phyloP scores from a whole-genome alignment of 2,329 filamentous ascomycete genomes.

The Neonectria punicea region DNA sequence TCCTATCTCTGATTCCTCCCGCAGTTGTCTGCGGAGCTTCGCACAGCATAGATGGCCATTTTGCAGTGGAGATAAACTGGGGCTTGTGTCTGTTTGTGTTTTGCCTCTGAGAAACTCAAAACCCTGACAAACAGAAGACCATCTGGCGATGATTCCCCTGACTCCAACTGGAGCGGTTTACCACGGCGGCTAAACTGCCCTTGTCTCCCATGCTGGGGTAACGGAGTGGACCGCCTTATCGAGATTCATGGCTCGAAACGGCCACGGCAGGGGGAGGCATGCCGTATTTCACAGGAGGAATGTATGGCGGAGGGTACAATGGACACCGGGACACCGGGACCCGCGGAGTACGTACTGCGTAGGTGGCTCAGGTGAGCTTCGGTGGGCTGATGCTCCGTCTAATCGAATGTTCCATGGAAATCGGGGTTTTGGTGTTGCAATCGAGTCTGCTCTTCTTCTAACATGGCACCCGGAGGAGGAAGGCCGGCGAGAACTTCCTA shows the following conservation, averaged over 20 bases:
- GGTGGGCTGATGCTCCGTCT: conserved; percentile 27
- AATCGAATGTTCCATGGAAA: conserved; percentile 35
- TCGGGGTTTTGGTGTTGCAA: conserved; percentile 14
- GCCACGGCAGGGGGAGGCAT: conserved; percentile 8
- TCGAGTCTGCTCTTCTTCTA: not conserved
- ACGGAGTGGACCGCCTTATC: conserved; percentile 30
- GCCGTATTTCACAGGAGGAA: conserved; percentile 11
- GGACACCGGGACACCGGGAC: conserved; percentile 8
- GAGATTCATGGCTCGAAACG: conserved; percentile 26
- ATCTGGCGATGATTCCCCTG: conserved; percentile 27
- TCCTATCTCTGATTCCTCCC: not conserved
- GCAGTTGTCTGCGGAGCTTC: not conserved
- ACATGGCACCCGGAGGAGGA: conserved; percentile 1
- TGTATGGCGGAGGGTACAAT: conserved; percentile 6
- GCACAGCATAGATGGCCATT: not conserved
- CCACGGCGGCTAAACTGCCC: conserved; percentile 25
- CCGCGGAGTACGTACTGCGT: not conserved
- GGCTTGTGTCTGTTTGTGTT: conserved; percentile 1
- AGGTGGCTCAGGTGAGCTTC: conserved; percentile 26
- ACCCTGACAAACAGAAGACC: not conserved
- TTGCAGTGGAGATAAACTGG: not conserved
- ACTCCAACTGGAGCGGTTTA: conserved; percentile 16
- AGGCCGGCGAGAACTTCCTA: conserved; percentile 22
- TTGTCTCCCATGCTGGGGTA: conserved; percentile 21
- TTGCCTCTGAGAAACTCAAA: not conserved